Evolutionary conservation across 1,284 basidiomycete genomes (phyloP), one percentile per base, ranked within the genome.

Genomic region (Melampsora americana): DNA sequence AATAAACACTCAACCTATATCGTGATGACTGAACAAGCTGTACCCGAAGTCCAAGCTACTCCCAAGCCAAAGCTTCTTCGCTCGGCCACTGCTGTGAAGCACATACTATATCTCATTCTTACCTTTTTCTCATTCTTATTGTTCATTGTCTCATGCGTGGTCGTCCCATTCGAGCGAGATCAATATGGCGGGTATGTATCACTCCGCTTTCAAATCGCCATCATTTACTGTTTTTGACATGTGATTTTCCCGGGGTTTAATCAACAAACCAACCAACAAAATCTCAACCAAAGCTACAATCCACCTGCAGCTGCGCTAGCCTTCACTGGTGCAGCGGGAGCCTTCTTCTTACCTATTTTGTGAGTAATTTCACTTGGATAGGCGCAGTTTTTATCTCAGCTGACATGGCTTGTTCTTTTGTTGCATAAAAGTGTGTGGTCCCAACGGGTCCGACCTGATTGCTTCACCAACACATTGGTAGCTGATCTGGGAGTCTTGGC

Each of bases 71-170:
- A 42, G 39, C 39, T 42, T 12, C 39, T 42, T 42, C 39, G 39
- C 39, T 71, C 69, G n/a, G 14, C 60, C 4, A 71, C 69, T n/a
- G 42, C 32, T n/a, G 30, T 71, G 59, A 71, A 71, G 42, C 69
- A 71, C 44, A 23, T 35, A 7, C 69, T 71, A 20, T 71, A 71
- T 42, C 39, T 48, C 69, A 44, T 71, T 44, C 59, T 71, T 12
- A 42, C 69, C n/a, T 30, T 71, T 26, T 71, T 71, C 46, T 71
- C 69, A 39, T 71, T 71, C 46, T 61, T 71, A 28, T 48, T 71
- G n/a, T 71, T 71, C 42, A 64, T 71, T 16, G 50, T 71, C 23
- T 62, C 69, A 23, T 71, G 69, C 30, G 69, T 71, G 4, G 69
- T 71, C 32, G 69, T 71, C 4, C 59, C 69, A n/a, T 71, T 60